phyloP scores from a whole-genome alignment of 306 rosid genomes.

The Fagus sylvatica region DNA sequence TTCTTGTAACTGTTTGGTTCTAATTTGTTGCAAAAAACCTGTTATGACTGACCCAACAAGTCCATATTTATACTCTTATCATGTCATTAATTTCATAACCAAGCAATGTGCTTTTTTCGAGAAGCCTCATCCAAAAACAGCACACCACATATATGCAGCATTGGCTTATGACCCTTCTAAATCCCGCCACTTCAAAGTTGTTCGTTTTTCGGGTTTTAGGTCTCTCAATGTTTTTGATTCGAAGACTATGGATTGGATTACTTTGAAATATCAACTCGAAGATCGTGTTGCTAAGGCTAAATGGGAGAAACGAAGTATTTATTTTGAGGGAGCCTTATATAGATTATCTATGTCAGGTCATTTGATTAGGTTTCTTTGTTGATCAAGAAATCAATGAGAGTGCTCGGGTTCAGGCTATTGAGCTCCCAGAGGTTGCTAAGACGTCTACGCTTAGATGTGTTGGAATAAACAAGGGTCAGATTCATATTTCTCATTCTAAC shows the following conservation, averaged over 20 bases:
- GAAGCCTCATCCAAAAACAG: not conserved
- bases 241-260: not conserved
- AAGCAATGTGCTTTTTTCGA: not conserved
- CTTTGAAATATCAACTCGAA: not conserved
- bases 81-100: not conserved
- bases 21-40: not conserved
- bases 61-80: not conserved
- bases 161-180: slow-evolving; percentile 7
- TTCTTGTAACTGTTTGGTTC: slow-evolving; percentile 3
- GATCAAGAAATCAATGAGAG: not conserved
- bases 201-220: not conserved
- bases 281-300: not conserved
- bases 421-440: not conserved
- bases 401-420: not conserved
- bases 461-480: not conserved
- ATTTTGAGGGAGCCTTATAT: not conserved
- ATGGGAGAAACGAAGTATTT: not conserved
- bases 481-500: not conserved
- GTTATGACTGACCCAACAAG: too few species aligned
- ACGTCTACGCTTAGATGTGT: not conserved
- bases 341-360: not conserved
- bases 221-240: not conserved
- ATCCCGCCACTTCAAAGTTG: not conserved
- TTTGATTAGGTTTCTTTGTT: slow-evolving; percentile 3
- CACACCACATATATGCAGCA: not conserved